Conservation (phyloP, 208 protist species). For the Trypanosoma conorhini region DNA sequence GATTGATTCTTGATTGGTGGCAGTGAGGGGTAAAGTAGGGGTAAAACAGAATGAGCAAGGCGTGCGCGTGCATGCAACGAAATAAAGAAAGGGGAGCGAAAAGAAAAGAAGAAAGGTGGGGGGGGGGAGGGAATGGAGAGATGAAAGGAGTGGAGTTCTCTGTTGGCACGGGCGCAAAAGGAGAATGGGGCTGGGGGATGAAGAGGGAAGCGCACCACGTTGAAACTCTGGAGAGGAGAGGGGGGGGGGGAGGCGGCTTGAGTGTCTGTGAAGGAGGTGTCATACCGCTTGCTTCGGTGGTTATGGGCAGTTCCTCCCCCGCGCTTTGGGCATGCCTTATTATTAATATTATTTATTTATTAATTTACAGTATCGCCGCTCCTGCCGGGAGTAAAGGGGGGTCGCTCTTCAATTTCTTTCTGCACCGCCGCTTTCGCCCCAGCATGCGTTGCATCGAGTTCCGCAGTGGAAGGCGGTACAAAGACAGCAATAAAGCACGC, state of each 20-base stretch:
- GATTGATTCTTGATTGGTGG: constrained; percentile 30
- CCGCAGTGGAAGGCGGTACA: no score
- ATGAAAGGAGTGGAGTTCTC: background rate
- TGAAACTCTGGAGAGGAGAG: background rate
- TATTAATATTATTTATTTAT: no score
- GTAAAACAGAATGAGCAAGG: background rate
- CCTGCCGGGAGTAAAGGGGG: no score
- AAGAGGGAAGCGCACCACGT: background rate
- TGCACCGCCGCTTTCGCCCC: background rate
- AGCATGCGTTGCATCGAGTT: no score
- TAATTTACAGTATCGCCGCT: no score
- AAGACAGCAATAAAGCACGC: no score
- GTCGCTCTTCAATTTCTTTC: background rate
- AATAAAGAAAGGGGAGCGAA: background rate
- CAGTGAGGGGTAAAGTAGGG: background rate
- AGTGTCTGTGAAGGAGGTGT: background rate
- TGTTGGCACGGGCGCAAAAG: background rate
- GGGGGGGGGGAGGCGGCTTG: background rate
- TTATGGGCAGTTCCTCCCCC: background rate
- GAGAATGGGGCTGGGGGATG: background rate
- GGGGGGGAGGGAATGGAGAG: background rate
- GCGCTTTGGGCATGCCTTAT: background rate
- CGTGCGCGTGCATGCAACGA: background rate
- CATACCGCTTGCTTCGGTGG: background rate
- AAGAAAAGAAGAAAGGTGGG: constrained; percentile 10